A percentile compares a stretch with the other conserved stretches of the same genome.
Evolutionary conservation across 768 basidiomycete genomes (phyloP).

Genomic region (Amanita jacksonii): DNA sequence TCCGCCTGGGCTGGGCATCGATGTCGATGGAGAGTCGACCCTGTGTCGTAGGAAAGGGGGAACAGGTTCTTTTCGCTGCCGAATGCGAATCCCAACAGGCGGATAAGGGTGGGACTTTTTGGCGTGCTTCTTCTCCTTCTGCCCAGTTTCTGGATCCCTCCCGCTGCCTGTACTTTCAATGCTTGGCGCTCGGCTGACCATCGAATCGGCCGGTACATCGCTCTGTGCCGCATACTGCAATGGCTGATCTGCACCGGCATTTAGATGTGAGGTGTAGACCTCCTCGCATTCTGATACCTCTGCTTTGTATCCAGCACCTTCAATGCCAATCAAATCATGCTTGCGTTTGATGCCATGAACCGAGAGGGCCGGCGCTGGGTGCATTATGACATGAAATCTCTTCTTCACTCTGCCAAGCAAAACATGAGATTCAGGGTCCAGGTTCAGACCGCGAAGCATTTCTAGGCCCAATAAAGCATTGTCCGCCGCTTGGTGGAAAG

Average conservation of each 20-base stretch:
- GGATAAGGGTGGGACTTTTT: constrained; percentile 34
- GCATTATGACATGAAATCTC: neutral
- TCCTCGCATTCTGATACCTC: neutral
- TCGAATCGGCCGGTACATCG: neutral
- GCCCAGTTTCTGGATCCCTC: constrained; percentile 12
- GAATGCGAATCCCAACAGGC: constrained; percentile 36
- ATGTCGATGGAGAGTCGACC: constrained; percentile 5
- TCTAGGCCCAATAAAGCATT: constrained; percentile 19
- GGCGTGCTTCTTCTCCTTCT: constrained; percentile 29
- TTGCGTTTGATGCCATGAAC: constrained; percentile 7
- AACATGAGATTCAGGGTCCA: constrained; percentile 13
- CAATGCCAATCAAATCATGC: neutral
- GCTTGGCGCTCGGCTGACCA: neutral
- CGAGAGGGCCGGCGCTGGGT: neutral
- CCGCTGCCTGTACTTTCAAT: neutral
- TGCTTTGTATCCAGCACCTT: neutral
- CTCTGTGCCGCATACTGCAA: neutral
- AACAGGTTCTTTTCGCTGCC: constrained; percentile 24
- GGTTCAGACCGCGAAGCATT: constrained; percentile 14
- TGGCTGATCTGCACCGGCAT: neutral
- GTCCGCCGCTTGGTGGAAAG: constrained; percentile 13
- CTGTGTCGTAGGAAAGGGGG: constrained; percentile 9
- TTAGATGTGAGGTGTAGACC: neutral
- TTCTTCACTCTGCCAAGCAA: constrained; percentile 4
- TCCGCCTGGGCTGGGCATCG: neutral